A percentile compares a stretch with the other conserved stretches of the same genome.
phyloP scores from a whole-genome alignment of 2,329 filamentous ascomycete species.

The Periconia digitata region DNA sequence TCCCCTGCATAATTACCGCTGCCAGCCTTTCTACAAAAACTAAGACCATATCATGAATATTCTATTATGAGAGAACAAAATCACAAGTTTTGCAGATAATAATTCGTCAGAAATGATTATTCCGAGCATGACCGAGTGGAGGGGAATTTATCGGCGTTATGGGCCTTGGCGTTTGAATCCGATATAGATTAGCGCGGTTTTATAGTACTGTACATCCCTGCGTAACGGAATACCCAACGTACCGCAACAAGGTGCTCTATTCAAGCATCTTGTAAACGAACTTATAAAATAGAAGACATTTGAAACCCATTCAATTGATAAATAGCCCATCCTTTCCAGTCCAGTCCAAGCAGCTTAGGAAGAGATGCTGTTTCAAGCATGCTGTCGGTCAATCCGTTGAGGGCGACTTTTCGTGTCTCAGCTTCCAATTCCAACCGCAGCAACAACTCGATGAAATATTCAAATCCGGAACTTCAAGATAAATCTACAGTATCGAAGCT shows the following conservation, averaged over 20 bases:
- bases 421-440: neutral
- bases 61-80: neutral
- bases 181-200: neutral
- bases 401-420: neutral
- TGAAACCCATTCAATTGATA: neutral
- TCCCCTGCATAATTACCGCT: constrained; percentile 3
- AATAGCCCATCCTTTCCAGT: neutral
- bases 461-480: neutral
- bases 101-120: constrained; percentile 1
- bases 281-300: neutral
- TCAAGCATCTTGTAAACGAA: neutral
- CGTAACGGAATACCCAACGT: neutral
- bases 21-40: neutral
- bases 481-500: too few species aligned
- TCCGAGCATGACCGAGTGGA: constrained; percentile 2
- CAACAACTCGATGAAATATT: neutral
- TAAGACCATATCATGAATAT: neutral
- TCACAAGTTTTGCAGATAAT: constrained; percentile 1
- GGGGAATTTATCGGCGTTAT: neutral
- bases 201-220: neutral
- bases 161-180: neutral
- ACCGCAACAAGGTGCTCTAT: neutral
- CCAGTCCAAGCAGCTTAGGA: neutral
- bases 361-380: neutral
- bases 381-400: neutral